phyloP scores from a whole-genome alignment of 306 rosid species.

The Quercus wislizeni region DNA sequence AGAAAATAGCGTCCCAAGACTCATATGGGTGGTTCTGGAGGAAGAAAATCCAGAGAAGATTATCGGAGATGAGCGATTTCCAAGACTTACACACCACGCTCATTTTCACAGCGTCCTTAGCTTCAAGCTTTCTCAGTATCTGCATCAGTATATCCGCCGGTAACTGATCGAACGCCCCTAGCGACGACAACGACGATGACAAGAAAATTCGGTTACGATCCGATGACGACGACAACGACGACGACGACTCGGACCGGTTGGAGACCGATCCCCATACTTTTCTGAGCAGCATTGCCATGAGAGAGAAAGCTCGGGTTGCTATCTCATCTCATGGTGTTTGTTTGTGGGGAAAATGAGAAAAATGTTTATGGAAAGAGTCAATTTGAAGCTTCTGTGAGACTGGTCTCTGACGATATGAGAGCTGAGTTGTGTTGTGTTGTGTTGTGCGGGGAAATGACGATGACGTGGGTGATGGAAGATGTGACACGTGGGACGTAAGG shows the following conservation, averaged over 20 bases:
- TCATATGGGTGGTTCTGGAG: conserved; percentile 35
- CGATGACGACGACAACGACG: background rate
- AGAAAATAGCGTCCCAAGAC: conserved; percentile 55
- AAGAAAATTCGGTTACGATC: background rate
- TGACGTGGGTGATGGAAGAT: no score
- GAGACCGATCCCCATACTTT: conserved; percentile 60
- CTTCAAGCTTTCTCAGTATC: conserved; percentile 57
- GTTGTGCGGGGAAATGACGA: no score
- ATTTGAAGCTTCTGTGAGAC: no score
- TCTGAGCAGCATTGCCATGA: conserved; percentile 46
- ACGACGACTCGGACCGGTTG: conserved; percentile 5
- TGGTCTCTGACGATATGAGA: no score
- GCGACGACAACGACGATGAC: conserved; percentile 2
- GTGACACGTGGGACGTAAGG: no score
- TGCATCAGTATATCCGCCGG: conserved; percentile 63
- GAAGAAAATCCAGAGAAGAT: conserved; percentile 64
- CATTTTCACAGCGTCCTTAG: conserved; percentile 57
- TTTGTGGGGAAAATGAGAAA: no score
- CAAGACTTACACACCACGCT: conserved; percentile 44
- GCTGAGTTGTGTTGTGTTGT: no score
- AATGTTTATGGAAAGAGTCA: no score
- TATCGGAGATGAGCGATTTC: conserved; percentile 39
- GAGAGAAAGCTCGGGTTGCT: no score
- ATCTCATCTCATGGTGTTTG: no score
- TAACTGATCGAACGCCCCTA: conserved; percentile 51